A percentile compares a stretch with the other conserved stretches of the same genome.
phyloP scores from a whole-genome alignment of 345 rosid genomes.

The Heritiera fomes region DNA sequence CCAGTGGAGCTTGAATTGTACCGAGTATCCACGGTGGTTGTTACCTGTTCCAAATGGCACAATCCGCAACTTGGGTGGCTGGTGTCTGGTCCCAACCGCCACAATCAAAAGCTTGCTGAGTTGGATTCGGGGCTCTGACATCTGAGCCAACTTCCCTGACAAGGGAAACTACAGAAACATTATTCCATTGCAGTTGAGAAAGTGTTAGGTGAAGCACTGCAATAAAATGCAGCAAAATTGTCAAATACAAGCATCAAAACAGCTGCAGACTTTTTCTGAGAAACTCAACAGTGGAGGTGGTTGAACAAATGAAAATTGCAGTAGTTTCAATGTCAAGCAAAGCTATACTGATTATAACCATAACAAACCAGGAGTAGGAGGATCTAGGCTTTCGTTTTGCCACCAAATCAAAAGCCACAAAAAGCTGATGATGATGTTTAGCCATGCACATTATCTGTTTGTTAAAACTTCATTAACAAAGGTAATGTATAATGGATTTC shows the following conservation, averaged over 20 bases:
- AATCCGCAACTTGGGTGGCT: neutral
- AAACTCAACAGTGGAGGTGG: constrained; percentile 24
- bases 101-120: neutral
- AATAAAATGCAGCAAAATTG: constrained; percentile 17
- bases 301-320: constrained; percentile 25
- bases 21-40: neutral
- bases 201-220: constrained; percentile 11
- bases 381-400: neutral
- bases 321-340: constrained; percentile 37
- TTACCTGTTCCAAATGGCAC: neutral
- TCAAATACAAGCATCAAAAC: constrained; percentile 2
- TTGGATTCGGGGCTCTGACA: neutral
- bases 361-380: constrained; percentile 15
- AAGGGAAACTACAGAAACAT: constrained; percentile 16
- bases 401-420: neutral
- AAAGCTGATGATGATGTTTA: neutral
- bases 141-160: constrained; percentile 13
- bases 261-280: neutral
- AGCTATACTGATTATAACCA: constrained; percentile 10
- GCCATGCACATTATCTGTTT: constrained; percentile 14
- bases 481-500: constrained; percentile 1
- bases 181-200: constrained; percentile 18
- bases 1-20: neutral
- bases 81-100: constrained; percentile 15
- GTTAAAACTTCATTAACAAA: constrained; percentile 35